A percentile compares a stretch with the other conserved stretches of the same genome.
Conservation (phyloP, 2,329 filamentous ascomycete genomes). For the Diatrype stigma region DNA sequence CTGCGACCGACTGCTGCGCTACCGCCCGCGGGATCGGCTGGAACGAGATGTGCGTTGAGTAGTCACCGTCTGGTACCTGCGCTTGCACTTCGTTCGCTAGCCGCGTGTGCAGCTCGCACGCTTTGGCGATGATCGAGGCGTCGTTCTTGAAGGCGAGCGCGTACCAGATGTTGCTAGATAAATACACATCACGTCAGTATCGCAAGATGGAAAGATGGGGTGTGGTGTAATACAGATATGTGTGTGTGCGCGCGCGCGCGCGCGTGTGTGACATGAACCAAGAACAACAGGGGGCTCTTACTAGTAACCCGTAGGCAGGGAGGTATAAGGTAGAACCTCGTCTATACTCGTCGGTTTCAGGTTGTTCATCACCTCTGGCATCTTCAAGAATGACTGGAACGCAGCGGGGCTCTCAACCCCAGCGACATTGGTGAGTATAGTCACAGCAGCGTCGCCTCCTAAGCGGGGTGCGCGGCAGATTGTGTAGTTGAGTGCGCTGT, state of each 20-base stretch:
- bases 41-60: background rate
- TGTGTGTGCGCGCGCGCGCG: no score
- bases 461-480: background rate
- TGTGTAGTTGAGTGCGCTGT: background rate
- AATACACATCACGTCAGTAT: no score
- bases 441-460: background rate
- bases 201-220: background rate
- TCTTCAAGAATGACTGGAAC: background rate
- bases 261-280: no score
- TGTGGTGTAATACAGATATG: background rate
- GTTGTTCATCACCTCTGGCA: background rate
- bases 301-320: background rate
- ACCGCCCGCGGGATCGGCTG: background rate
- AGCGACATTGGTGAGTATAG: background rate
- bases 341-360: background rate
- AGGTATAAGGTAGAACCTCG: background rate
- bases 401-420: background rate
- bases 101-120: constrained; percentile 25
- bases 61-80: constrained; percentile 13
- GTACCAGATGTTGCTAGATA: constrained; percentile 35
- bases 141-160: constrained; percentile 33
- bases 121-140: constrained; percentile 28
- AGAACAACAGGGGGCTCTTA: no score
- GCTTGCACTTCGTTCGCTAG: constrained; percentile 24
- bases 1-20: background rate